Evolutionary conservation across 352 stramenopile genomes (phyloP).

Genomic region (Pythium brassicae): DNA sequence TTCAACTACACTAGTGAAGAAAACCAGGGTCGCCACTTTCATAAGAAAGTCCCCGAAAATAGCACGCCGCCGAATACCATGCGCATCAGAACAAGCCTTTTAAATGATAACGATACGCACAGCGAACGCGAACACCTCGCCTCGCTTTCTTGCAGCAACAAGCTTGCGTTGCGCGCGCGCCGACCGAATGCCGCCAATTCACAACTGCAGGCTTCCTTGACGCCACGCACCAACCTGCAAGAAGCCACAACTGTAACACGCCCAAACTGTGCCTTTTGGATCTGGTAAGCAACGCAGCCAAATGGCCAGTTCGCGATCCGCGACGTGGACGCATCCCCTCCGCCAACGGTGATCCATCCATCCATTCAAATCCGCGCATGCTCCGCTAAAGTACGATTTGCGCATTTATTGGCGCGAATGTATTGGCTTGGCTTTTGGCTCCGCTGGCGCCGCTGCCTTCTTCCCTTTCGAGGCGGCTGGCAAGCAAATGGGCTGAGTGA

Average conservation of each 20-base stretch:
- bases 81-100: too few species aligned
- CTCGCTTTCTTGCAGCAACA: neutral
- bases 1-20: too few species aligned
- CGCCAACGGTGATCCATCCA: slow-evolving; percentile 22
- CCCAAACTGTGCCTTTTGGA: slow-evolving; percentile 13
- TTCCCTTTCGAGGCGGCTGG: too few species aligned
- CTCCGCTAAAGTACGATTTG: slow-evolving; percentile 48
- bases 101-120: too few species aligned
- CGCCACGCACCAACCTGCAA: neutral
- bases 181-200: too few species aligned
- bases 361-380: slow-evolving; percentile 12
- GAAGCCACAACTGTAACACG: neutral
- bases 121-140: too few species aligned
- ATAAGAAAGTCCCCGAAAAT: too few species aligned
- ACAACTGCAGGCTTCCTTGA: neutral
- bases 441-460: slow-evolving; percentile 3
- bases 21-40: too few species aligned
- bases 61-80: too few species aligned
- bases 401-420: neutral
- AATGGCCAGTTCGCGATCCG: slow-evolving; percentile 12
- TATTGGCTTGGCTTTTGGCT: slow-evolving; percentile 11
- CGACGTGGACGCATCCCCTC: slow-evolving; percentile 9
- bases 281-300: slow-evolving; percentile 1
- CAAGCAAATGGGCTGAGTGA: neutral
- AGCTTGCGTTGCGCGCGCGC: neutral